phyloP scores from a whole-genome alignment of 1,284 basidiomycete genomes.

The Ustilago xerochloae region DNA sequence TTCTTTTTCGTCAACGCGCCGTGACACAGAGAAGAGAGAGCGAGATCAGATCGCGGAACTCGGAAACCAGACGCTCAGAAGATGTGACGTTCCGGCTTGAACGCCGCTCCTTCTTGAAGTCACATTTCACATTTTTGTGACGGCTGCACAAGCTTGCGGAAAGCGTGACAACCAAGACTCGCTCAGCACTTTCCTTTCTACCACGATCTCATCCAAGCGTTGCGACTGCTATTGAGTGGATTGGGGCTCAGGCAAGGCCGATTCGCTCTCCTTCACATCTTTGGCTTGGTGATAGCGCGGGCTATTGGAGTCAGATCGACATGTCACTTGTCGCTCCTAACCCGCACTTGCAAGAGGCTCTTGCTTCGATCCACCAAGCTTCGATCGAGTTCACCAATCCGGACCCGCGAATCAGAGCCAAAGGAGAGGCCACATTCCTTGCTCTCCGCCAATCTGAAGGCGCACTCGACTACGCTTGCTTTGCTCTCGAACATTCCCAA shows the following conservation, averaged over 20 bases:
- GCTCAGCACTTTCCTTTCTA: not conserved
- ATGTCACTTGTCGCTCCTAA: slow-evolving; percentile 46
- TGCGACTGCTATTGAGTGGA: not conserved
- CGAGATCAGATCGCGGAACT: slow-evolving; percentile 5
- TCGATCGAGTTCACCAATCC: slow-evolving; percentile 52
- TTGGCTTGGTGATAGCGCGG: slow-evolving; percentile 6
- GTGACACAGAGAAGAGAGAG: too few species aligned
- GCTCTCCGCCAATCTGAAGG: slow-evolving; percentile 48
- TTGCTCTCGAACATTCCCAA: slow-evolving; percentile 48
- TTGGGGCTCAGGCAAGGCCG: not conserved
- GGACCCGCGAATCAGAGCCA: slow-evolving; percentile 44
- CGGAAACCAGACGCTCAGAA: not conserved
- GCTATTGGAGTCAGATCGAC: slow-evolving; percentile 8
- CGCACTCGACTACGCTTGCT: slow-evolving; percentile 57
- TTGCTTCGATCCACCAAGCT: slow-evolving; percentile 53
- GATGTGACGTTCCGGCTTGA: slow-evolving; percentile 13
- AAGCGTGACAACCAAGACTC: slow-evolving; percentile 4
- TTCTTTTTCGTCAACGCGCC: too few species aligned
- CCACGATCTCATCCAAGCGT: not conserved
- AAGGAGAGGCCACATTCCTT: slow-evolving; percentile 57
- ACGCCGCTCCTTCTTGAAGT: slow-evolving; percentile 13
- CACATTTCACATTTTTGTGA: slow-evolving; percentile 1
- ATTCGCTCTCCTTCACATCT: not conserved
- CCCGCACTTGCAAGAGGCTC: slow-evolving; percentile 49
- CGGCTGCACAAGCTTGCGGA: not conserved